phyloP scores from a whole-genome alignment of 1,284 basidiomycete species.

The Naganishia sp. region DNA sequence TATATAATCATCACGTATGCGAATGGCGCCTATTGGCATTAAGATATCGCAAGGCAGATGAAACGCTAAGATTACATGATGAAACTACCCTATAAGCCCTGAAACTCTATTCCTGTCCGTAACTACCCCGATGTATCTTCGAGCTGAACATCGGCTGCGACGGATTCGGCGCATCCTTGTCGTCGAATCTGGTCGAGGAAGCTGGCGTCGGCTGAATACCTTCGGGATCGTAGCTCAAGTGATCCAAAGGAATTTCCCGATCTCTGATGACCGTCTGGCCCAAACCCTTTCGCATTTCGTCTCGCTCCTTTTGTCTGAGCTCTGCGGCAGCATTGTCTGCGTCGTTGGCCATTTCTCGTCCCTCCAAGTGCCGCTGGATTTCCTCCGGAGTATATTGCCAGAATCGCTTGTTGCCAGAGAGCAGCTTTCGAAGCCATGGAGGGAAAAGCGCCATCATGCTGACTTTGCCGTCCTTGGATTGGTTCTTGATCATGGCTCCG shows the following conservation, averaged over 20 bases:
- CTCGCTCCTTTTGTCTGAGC: slow-evolving; percentile 41
- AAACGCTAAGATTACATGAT: background rate
- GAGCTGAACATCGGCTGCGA: slow-evolving; percentile 11
- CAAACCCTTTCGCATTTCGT: slow-evolving; percentile 37
- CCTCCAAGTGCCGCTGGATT: slow-evolving; percentile 41
- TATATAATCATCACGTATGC: background rate
- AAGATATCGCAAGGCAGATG: background rate
- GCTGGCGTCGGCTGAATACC: slow-evolving; percentile 23
- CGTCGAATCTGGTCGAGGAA: slow-evolving; percentile 23
- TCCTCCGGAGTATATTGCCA: slow-evolving; percentile 45
- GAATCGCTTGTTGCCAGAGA: slow-evolving; percentile 46
- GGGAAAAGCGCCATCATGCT: slow-evolving; percentile 58
- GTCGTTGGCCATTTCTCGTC: slow-evolving; percentile 36
- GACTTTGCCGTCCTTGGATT: slow-evolving; percentile 34
- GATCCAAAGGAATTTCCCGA: slow-evolving; percentile 15
- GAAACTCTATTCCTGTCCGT: background rate
- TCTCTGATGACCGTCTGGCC: slow-evolving; percentile 27
- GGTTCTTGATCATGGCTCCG: slow-evolving; percentile 38
- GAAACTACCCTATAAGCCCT: background rate
- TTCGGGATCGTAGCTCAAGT: slow-evolving; percentile 23
- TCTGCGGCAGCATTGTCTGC: slow-evolving; percentile 39
- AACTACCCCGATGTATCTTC: slow-evolving; percentile 8
- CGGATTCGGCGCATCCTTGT: slow-evolving; percentile 19
- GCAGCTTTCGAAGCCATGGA: slow-evolving; percentile 63
- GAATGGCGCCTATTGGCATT: background rate